These are phyloP conservation scores for Penicillium expansum DNA, from an alignment of 2,329 filamentous ascomycete genomes.

Conservation along the genomic window DNA sequence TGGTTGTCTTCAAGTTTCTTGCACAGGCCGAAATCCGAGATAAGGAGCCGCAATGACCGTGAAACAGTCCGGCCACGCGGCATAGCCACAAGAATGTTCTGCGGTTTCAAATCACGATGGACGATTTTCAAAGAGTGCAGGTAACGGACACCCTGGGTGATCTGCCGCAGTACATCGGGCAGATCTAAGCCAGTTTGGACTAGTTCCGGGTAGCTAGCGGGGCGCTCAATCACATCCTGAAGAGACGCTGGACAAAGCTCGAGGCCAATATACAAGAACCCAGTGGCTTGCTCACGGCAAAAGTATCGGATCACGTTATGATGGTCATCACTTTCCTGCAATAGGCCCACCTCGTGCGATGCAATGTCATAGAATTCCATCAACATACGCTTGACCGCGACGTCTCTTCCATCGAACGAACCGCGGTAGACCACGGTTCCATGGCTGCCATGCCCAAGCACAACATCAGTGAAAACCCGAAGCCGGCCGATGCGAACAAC, in stretches of 20 bases:
- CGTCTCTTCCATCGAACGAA: conserved; percentile 87
- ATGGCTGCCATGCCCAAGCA: conserved; percentile 78
- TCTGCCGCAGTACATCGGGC: conserved; percentile 78
- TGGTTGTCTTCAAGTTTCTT: conserved; percentile 95
- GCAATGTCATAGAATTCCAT: conserved; percentile 95
- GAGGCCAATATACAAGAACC: conserved; percentile 93
- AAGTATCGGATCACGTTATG: conserved; percentile 97
- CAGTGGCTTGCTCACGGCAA: conserved; percentile 80
- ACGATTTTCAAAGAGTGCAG: conserved; percentile 91
- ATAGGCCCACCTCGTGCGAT: conserved; percentile 83
- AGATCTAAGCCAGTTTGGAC: conserved; percentile 67
- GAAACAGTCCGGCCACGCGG: conserved; percentile 53
- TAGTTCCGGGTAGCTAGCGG: conserved; percentile 63
- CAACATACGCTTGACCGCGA: conserved; percentile 95
- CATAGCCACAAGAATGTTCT: conserved; percentile 85
- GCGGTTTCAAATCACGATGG: conserved; percentile 93
- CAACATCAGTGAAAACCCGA: conserved; percentile 58
- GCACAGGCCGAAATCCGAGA: conserved; percentile 96
- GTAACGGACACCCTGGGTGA: conserved; percentile 83
- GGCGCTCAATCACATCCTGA: conserved; percentile 83
- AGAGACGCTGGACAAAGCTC: conserved; percentile 92
- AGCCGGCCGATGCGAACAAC: conserved; percentile 60
- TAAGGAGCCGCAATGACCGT: conserved; percentile 75
- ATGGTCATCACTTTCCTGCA: conserved; percentile 93
- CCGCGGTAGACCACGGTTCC: conserved; percentile 95